Percentiles rank a stretch among this genome's conserved stretches.
Conservation (phyloP, 2,329 filamentous ascomycete genomes). For the Cladosporium phlei region DNA sequence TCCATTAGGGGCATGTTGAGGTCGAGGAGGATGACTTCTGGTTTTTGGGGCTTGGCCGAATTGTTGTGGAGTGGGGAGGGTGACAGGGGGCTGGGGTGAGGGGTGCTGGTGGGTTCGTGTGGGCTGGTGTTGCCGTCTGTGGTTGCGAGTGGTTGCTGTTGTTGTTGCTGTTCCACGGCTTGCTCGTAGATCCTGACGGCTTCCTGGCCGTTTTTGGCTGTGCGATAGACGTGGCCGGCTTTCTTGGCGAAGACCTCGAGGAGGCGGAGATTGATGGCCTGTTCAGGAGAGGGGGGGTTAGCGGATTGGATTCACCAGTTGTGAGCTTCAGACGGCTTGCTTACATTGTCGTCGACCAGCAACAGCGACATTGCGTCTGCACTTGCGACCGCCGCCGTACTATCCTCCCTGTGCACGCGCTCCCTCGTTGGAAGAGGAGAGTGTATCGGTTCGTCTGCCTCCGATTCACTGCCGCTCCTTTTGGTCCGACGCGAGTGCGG, state of each 20-base stretch:
- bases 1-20: conserved; percentile 32
- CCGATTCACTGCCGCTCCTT: not conserved
- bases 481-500: not conserved
- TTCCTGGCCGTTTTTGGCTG: conserved; percentile 46
- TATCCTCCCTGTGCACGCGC: not conserved
- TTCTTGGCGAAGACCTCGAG: conserved; percentile 30
- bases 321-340: not conserved
- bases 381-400: not conserved
- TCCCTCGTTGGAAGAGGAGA: not conserved
- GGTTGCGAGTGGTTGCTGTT: too few relatives aligned
- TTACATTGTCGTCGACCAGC: conserved; percentile 33
- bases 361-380: conserved; percentile 22
- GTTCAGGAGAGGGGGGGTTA: too few relatives aligned
- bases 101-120: not conserved
- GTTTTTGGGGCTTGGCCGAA: not conserved
- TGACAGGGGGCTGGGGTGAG: too few relatives aligned
- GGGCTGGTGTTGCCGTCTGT: too few relatives aligned
- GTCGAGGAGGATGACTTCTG: conserved; percentile 47
- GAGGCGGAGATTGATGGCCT: conserved; percentile 31
- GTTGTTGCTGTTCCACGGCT: too few relatives aligned
- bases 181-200: conserved; percentile 43
- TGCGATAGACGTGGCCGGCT: conserved; percentile 38
- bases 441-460: not conserved
- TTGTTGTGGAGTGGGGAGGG: too few relatives aligned
- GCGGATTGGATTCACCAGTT: too few relatives aligned